Percentiles rank a stretch among this genome's conserved stretches.
Evolutionary conservation across 768 basidiomycete species (phyloP).

Genomic region (Termitomyces titanicus): DNA sequence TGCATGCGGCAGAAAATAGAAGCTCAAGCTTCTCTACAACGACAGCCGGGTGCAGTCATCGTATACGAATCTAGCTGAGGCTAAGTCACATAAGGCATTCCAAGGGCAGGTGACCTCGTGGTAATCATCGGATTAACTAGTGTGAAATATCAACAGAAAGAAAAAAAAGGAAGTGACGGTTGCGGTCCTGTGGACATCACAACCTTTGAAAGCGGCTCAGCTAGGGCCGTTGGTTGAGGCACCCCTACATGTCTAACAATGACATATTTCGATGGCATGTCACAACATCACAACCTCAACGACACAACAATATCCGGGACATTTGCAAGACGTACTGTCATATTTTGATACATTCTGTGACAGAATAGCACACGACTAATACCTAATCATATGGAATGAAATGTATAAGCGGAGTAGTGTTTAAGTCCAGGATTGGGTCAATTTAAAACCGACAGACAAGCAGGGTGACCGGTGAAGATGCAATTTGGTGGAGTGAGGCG

Average conservation of each 20-base stretch:
- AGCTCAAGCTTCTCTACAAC: background rate
- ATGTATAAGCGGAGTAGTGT: background rate
- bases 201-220: background rate
- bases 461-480: background rate
- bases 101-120: background rate
- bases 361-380: constrained; percentile 6
- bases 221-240: background rate
- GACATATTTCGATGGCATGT: background rate
- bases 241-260: background rate
- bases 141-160: background rate
- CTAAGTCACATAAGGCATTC: background rate
- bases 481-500: background rate
- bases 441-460: background rate
- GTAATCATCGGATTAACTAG: background rate
- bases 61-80: background rate
- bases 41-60: background rate
- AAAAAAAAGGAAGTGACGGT: background rate
- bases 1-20: too few relatives aligned
- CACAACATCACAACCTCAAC: background rate
- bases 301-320: background rate
- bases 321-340: constrained; percentile 6
- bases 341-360: constrained; percentile 1
- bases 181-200: background rate
- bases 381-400: constrained; percentile 3
- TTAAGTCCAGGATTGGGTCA: background rate